Conservation (phyloP, 257 asterid species). For the Fraxinus cuspidata region DNA sequence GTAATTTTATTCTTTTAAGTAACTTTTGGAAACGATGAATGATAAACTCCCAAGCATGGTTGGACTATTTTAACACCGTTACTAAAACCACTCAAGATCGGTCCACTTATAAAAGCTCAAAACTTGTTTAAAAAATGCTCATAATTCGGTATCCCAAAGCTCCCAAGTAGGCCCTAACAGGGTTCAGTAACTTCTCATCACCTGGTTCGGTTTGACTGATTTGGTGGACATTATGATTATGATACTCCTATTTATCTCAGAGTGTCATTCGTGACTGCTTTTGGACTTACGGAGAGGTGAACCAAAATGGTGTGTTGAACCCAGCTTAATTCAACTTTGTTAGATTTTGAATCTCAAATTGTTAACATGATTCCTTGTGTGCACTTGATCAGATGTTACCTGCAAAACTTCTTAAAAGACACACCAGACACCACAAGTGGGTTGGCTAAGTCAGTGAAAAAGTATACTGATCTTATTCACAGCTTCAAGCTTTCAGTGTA, state of each 20-base stretch:
- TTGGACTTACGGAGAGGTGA: neutral
- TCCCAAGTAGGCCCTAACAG: neutral
- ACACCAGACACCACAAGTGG: neutral
- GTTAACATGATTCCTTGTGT: neutral
- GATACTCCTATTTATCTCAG: neutral
- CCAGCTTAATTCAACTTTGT: neutral
- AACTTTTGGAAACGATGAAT: too few species aligned
- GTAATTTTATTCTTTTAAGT: too few species aligned
- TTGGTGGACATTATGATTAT: neutral
- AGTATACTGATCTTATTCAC: neutral
- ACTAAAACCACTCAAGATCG: too few species aligned
- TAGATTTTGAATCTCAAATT: neutral
- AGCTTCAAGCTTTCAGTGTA: neutral
- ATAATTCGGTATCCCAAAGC: too few species aligned
- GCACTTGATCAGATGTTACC: neutral
- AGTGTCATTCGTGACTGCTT: neutral
- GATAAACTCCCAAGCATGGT: too few species aligned
- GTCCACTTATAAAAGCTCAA: too few species aligned
- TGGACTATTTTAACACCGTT: too few species aligned
- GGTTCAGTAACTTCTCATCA: neutral
- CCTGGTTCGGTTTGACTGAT: neutral
- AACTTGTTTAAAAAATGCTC: too few species aligned
- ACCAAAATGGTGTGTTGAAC: neutral
- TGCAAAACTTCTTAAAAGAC: neutral
- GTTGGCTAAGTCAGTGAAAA: conserved; percentile 8